phyloP scores from a whole-genome alignment of 768 basidiomycete genomes.

The Phaeotremella fagi region DNA sequence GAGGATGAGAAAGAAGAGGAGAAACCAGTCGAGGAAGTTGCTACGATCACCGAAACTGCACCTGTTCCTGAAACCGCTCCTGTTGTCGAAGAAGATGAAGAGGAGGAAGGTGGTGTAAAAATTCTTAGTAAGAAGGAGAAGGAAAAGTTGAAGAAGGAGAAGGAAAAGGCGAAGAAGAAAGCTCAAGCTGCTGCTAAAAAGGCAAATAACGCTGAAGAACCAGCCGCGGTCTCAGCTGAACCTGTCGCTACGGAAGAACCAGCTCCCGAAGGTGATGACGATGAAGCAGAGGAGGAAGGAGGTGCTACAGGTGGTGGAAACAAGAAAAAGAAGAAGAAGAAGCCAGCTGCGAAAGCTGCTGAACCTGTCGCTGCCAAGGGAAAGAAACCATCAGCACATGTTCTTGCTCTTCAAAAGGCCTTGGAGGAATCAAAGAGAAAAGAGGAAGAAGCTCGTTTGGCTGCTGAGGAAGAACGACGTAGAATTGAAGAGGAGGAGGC shows the following conservation, averaged over 20 bases:
- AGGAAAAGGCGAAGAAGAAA: constrained; percentile 96
- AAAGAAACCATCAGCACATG: constrained; percentile 52
- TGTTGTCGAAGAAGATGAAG: constrained; percentile 23
- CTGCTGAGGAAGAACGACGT: constrained; percentile 68
- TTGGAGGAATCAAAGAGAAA: constrained; percentile 87
- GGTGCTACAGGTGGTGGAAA: constrained; percentile 66
- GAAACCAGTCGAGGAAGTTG: constrained; percentile 3
- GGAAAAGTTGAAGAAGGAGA: constrained; percentile 91
- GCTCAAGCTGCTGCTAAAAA: constrained; percentile 85
- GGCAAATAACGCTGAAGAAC: constrained; percentile 32
- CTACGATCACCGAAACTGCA: background rate
- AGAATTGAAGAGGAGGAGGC: constrained; percentile 84
- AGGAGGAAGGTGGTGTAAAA: constrained; percentile 55
- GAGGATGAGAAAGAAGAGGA: constrained; percentile 33
- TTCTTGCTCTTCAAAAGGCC: constrained; percentile 78
- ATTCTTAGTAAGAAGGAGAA: constrained; percentile 92
- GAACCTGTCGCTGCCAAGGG: constrained; percentile 54
- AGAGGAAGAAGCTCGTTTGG: constrained; percentile 72
- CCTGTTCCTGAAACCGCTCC: background rate
- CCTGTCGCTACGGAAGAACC: constrained; percentile 35
- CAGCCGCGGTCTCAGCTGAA: constrained; percentile 42
- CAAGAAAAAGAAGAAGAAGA: constrained; percentile 73
- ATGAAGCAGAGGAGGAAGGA: constrained; percentile 60
- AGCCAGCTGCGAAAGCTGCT: constrained; percentile 53
- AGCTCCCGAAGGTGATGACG: constrained; percentile 59